Evolutionary conservation across 257 asterid species (phyloP).

Genomic region (Solanum ahanhuiri): DNA sequence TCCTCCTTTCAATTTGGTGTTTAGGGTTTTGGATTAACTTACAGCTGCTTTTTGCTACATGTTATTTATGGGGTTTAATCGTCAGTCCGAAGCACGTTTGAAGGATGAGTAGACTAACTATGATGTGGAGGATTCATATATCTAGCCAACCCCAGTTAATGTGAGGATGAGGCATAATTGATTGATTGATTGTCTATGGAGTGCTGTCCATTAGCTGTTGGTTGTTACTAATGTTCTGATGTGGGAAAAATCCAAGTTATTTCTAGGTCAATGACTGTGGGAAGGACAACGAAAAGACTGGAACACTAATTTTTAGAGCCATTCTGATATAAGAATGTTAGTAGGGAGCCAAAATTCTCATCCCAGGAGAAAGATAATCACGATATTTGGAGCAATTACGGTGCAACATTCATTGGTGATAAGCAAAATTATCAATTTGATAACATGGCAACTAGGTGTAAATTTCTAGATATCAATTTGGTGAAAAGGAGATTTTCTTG

Average conservation of each 20-base stretch:
- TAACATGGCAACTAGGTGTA: background rate
- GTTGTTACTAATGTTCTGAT: background rate
- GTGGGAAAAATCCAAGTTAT: background rate
- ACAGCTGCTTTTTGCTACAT: background rate
- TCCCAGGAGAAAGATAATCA: background rate
- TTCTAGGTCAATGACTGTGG: background rate
- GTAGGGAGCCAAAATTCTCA: background rate
- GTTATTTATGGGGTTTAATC: background rate
- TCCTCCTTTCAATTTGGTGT: background rate
- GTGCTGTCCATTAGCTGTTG: background rate
- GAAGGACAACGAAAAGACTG: background rate
- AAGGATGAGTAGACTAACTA: background rate
- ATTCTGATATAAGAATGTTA: background rate
- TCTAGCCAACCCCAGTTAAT: background rate
- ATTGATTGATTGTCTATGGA: background rate
- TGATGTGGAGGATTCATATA: background rate
- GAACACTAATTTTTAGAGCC: background rate
- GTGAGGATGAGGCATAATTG: background rate
- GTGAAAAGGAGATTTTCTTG: background rate
- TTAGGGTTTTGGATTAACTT: background rate
- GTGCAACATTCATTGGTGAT: background rate
- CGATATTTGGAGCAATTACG: background rate
- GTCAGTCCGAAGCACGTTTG: background rate
- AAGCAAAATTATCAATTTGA: background rate
- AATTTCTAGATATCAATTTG: background rate